These are phyloP conservation scores for Ormosia semicastrata DNA, from an alignment of 306 rosid genomes.

Conservation along the genomic window DNA sequence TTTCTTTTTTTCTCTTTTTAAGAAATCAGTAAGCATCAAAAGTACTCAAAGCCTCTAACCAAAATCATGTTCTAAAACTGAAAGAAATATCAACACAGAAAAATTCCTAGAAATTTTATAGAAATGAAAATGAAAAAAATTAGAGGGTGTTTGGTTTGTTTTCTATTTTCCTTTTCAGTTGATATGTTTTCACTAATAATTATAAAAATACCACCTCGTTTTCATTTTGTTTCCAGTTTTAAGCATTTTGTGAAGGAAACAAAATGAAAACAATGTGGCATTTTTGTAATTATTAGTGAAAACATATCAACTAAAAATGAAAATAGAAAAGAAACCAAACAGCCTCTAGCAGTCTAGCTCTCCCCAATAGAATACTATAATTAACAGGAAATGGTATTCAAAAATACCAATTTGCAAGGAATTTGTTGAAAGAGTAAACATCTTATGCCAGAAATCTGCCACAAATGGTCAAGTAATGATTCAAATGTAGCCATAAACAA, in stretches of 20 bases:
- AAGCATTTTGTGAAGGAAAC: too few relatives aligned
- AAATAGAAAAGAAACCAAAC: too few relatives aligned
- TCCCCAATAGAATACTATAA: neutral
- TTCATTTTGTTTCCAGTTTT: too few relatives aligned
- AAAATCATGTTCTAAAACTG: neutral
- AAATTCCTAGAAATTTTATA: neutral
- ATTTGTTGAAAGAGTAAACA: neutral
- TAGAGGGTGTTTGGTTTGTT: too few relatives aligned
- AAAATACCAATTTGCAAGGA: neutral
- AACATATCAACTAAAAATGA: too few relatives aligned
- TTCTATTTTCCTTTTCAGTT: too few relatives aligned
- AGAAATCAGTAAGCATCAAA: neutral
- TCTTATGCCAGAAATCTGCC: neutral
- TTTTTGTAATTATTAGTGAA: too few relatives aligned
- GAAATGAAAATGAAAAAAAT: neutral
- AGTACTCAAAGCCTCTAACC: neutral
- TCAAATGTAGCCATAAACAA: neutral
- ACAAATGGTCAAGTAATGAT: neutral
- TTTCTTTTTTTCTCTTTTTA: neutral
- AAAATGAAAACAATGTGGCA: too few relatives aligned
- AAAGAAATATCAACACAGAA: constrained; percentile 14
- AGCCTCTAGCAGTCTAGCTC: neutral
- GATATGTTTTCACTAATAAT: too few relatives aligned
- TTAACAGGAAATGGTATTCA: neutral
- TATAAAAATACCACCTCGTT: too few relatives aligned